phyloP scores from a whole-genome alignment of 352 stramenopile genomes.

The Phytophthora ramorum region DNA sequence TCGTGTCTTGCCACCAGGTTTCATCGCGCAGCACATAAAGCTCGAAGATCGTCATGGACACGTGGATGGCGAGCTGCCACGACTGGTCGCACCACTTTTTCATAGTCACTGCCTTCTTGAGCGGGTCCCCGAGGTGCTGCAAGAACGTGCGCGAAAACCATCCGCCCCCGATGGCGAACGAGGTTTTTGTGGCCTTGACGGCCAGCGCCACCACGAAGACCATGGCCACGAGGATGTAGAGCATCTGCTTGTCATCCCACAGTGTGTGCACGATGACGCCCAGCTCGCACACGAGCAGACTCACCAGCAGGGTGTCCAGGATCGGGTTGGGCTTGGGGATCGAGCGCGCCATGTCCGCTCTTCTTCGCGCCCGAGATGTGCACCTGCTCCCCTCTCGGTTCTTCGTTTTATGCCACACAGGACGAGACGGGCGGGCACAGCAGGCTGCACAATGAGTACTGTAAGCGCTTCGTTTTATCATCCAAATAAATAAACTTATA shows the following conservation, averaged over 20 bases:
- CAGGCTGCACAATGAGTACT: not conserved
- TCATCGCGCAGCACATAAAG: slow-evolving; percentile 82
- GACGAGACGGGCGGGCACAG: not conserved
- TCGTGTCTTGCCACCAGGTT: slow-evolving; percentile 89
- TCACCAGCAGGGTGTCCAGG: slow-evolving; percentile 71
- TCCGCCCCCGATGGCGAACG: slow-evolving; percentile 65
- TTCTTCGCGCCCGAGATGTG: slow-evolving; percentile 15
- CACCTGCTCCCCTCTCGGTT: slow-evolving; percentile 22
- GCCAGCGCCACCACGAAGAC: slow-evolving; percentile 74
- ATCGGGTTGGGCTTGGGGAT: slow-evolving; percentile 74
- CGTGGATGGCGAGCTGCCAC: slow-evolving; percentile 88
- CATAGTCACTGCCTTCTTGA: slow-evolving; percentile 84
- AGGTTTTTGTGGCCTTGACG: slow-evolving; percentile 72
- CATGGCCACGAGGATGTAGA: slow-evolving; percentile 69
- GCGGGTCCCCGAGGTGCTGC: slow-evolving; percentile 80
- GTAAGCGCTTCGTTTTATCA: too few relatives aligned
- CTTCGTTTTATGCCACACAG: slow-evolving; percentile 21
- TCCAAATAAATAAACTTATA: not conserved
- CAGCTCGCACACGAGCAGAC: slow-evolving; percentile 67
- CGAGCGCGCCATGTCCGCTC: slow-evolving; percentile 53
- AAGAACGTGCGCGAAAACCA: slow-evolving; percentile 85
- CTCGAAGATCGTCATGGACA: slow-evolving; percentile 87
- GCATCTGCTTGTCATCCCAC: slow-evolving; percentile 72
- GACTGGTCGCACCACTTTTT: slow-evolving; percentile 92
- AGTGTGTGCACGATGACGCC: slow-evolving; percentile 68